phyloP scores from a whole-genome alignment of 2,329 filamentous ascomycete species.

The Calonectria honghensis region DNA sequence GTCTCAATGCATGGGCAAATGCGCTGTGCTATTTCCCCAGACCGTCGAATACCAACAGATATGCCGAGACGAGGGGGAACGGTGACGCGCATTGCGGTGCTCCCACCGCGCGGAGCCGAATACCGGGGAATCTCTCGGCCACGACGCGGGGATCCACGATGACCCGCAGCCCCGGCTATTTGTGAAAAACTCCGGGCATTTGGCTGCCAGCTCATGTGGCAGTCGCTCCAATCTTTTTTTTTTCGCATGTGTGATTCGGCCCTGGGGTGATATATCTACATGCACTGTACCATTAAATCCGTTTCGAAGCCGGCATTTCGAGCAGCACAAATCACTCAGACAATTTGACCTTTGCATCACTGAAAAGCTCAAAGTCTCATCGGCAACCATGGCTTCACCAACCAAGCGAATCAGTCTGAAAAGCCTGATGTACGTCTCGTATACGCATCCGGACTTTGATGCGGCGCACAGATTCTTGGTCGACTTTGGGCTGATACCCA shows the following conservation, averaged over 20 bases:
- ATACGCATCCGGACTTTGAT: constrained; percentile 13
- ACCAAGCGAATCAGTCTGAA: constrained; percentile 22
- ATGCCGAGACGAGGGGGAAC: neutral
- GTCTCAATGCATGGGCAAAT: too few relatives aligned
- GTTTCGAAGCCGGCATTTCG: neutral
- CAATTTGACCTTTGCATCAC: neutral
- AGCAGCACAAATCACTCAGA: neutral
- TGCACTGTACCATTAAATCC: too few relatives aligned
- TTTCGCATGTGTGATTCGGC: neutral
- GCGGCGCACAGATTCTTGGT: neutral
- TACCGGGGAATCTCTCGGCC: neutral
- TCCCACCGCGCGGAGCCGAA: neutral
- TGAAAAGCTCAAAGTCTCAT: neutral
- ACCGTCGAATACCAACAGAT: too few relatives aligned
- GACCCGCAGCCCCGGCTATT: neutral
- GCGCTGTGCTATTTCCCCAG: too few relatives aligned
- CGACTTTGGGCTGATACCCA: neutral
- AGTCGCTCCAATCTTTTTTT: neutral
- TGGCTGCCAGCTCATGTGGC: neutral
- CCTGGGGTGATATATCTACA: neutral
- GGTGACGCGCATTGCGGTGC: too few relatives aligned
- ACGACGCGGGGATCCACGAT: neutral
- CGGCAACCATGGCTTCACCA: constrained; percentile 8
- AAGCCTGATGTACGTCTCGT: constrained; percentile 26
- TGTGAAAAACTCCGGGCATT: neutral